Percentiles rank a stretch among this genome's conserved stretches.
Conservation (phyloP, 345 rosid species). For the Hibiscus mutabilis region DNA sequence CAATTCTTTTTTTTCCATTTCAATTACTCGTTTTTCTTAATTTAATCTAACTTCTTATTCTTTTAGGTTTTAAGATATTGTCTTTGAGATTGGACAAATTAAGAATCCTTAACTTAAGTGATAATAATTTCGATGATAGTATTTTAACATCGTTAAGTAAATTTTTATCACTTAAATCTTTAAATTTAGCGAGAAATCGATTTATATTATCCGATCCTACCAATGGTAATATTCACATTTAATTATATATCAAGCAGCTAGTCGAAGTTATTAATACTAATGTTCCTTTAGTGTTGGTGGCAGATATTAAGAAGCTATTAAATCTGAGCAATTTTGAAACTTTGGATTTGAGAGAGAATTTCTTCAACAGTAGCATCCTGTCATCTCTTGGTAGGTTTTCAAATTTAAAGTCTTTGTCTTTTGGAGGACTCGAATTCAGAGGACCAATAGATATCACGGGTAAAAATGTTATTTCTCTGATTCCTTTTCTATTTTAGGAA, state of each 20-base stretch:
- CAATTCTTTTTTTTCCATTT: neutral
- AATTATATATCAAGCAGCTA: no score
- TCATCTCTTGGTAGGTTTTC: neutral
- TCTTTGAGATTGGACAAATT: neutral
- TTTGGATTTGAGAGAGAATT: neutral
- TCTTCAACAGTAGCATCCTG: neutral
- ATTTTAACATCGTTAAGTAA: neutral
- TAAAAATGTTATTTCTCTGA: neutral
- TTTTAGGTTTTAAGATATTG: neutral
- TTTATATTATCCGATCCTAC: neutral
- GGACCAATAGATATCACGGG: slow-evolving; percentile 2
- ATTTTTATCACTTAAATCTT: neutral
- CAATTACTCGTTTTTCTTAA: neutral
- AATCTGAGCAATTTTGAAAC: neutral
- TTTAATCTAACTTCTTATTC: neutral
- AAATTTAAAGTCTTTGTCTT: neutral
- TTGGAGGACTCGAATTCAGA: neutral
- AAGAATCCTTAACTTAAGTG: neutral
- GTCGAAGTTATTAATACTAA: neutral
- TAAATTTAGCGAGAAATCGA: neutral
- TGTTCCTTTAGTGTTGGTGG: neutral
- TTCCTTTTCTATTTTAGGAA: no score
- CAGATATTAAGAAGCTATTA: neutral
- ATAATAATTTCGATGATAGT: neutral
- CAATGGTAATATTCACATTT: no score